Percentiles rank a stretch among this genome's conserved stretches.
phyloP scores from a whole-genome alignment of 441 rosid species.

The Pelargonium exstipulatum region DNA sequence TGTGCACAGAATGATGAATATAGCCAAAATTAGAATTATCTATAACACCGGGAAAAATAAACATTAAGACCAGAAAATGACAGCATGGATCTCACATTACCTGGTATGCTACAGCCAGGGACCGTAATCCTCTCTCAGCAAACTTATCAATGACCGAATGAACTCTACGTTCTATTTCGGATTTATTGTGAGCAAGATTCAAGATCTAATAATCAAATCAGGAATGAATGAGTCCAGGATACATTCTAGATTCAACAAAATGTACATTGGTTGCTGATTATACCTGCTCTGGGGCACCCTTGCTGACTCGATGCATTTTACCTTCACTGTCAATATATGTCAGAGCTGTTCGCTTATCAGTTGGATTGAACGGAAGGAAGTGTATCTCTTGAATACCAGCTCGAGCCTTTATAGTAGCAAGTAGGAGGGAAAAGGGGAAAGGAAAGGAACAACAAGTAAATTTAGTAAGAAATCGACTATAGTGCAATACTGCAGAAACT shows the following conservation, averaged over 20 bases:
- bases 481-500: neutral
- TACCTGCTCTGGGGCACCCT: constrained; percentile 65
- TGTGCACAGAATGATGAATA: constrained; percentile 7
- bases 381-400: constrained; percentile 36
- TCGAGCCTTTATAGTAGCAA: neutral
- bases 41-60: neutral
- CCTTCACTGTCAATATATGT: constrained; percentile 41
- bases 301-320: constrained; percentile 56
- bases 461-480: neutral
- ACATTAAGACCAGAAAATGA: neutral
- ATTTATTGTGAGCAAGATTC: constrained; percentile 21
- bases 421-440: neutral
- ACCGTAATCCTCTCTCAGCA: constrained; percentile 55
- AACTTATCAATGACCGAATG: constrained; percentile 66
- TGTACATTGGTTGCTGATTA: neutral
- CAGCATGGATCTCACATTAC: constrained; percentile 9
- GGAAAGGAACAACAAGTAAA: constrained; percentile 9
- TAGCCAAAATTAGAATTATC: neutral
- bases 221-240: neutral
- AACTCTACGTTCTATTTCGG: constrained; percentile 37
- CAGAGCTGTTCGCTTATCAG: constrained; percentile 55
- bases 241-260: neutral
- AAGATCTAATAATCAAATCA: neutral
- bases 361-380: constrained; percentile 60
- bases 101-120: constrained; percentile 52